These are phyloP conservation scores for Mycoemilia scoparia DNA, from an alignment of 192 early-diverging fungal species.

Conservation along the genomic window DNA sequence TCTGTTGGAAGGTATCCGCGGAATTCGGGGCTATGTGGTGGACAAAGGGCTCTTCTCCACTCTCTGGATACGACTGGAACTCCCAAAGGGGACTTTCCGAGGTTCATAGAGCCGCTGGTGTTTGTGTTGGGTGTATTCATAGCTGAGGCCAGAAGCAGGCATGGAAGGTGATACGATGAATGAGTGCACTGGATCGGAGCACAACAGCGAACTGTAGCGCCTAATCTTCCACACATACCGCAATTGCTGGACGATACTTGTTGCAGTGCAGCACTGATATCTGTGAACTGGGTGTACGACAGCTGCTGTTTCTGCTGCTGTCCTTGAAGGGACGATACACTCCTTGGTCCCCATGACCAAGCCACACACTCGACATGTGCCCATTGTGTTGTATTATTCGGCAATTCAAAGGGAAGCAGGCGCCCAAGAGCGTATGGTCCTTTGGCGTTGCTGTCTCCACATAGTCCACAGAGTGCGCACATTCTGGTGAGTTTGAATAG, in stretches of 20 bases:
- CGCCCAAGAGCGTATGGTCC: conserved; percentile 8
- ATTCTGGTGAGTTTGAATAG: no score
- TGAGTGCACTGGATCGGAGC: conserved; percentile 16
- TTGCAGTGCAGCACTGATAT: background rate
- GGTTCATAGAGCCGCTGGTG: no score
- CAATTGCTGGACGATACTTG: conserved; percentile 1
- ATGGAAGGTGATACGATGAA: conserved; percentile 21
- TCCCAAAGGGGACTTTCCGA: no score
- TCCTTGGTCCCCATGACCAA: conserved; percentile 27
- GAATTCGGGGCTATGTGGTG: no score
- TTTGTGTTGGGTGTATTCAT: no score
- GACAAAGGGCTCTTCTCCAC: no score
- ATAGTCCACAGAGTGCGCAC: conserved; percentile 15
- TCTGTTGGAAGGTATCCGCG: no score
- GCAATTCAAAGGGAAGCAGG: conserved; percentile 7
- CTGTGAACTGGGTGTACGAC: background rate
- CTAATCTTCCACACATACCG: conserved; percentile 9
- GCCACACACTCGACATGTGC: conserved; percentile 25
- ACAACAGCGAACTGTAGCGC: conserved; percentile 25
- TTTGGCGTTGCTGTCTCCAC: conserved; percentile 8
- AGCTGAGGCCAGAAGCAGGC: conserved; percentile 9
- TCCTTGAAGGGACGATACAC: no score
- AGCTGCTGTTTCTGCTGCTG: background rate
- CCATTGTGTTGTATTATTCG: conserved; percentile 2
- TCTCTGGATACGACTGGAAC: no score